These are phyloP conservation scores for Tolypocladium ovalisporum DNA, from an alignment of 2,329 filamentous ascomycete species.

Conservation along the genomic window DNA sequence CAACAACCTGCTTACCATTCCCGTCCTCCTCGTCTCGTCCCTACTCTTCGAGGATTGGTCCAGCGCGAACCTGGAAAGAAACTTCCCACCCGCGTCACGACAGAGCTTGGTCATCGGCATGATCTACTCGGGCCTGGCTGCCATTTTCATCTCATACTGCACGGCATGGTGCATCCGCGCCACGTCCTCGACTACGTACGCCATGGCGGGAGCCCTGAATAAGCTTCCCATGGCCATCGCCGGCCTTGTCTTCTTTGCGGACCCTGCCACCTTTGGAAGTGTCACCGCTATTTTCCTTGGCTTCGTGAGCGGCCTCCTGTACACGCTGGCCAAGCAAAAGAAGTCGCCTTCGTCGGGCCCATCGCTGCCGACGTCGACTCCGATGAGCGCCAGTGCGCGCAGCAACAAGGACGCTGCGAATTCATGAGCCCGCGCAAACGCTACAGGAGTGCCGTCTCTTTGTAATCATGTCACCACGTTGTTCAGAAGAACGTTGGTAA, in stretches of 20 bases:
- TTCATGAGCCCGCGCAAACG: not conserved
- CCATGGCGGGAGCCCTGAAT: constrained; percentile 96
- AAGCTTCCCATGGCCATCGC: constrained; percentile 93
- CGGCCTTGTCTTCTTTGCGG: constrained; percentile 90
- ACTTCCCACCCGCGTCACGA: constrained; percentile 77
- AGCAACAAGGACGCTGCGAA: constrained; percentile 78
- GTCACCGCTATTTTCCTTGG: constrained; percentile 86
- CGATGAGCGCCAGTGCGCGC: constrained; percentile 76
- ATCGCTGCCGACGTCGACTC: constrained; percentile 53
- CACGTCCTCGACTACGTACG: constrained; percentile 95
- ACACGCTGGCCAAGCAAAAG: constrained; percentile 41
- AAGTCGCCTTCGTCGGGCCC: constrained; percentile 60
- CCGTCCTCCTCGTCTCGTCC: constrained; percentile 74
- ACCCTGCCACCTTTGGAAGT: constrained; percentile 83
- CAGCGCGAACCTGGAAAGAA: constrained; percentile 64
- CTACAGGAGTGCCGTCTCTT: not conserved
- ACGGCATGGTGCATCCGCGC: constrained; percentile 98
- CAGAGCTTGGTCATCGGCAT: constrained; percentile 77
- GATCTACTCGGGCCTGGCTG: constrained; percentile 84
- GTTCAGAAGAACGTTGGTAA: not conserved
- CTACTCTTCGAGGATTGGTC: constrained; percentile 90
- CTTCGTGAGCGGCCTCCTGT: constrained; percentile 87
- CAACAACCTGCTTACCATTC: constrained; percentile 96
- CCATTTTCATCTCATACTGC: constrained; percentile 99
- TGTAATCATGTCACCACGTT: not conserved